phyloP scores from a whole-genome alignment of 768 basidiomycete species.

The Roridomyces roridus region DNA sequence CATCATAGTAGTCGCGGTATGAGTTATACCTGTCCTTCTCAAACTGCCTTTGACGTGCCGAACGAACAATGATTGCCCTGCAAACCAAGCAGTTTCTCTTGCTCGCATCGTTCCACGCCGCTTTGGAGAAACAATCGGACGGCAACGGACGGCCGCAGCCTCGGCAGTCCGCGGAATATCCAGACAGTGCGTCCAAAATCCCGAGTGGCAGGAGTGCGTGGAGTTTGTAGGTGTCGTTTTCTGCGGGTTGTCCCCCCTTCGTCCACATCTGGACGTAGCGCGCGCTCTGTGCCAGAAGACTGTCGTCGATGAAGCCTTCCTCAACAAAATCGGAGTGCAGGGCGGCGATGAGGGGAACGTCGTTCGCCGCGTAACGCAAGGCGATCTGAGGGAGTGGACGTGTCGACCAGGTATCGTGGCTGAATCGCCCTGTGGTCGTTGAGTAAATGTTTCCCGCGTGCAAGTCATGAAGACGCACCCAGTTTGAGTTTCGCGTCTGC shows the following conservation, averaged over 20 bases:
- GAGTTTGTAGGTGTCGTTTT: not conserved
- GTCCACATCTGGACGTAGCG: conserved; percentile 4
- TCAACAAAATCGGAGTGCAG: not conserved
- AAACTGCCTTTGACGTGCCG: no score
- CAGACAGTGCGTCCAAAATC: not conserved
- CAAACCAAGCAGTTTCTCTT: conserved; percentile 11
- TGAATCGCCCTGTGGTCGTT: no score
- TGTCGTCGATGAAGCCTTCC: not conserved
- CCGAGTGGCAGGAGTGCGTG: conserved; percentile 7
- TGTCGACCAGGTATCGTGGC: no score
- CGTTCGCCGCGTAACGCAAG: not conserved
- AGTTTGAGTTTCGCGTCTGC: no score
- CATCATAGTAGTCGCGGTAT: no score
- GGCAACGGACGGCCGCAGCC: conserved; percentile 5
- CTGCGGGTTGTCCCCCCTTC: not conserved
- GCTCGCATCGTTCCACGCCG: not conserved
- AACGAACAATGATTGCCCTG: no score
- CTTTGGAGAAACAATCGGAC: not conserved
- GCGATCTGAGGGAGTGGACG: not conserved
- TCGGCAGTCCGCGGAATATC: not conserved
- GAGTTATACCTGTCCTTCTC: no score
- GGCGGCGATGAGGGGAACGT: not conserved
- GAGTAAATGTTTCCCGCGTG: no score
- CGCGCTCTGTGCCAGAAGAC: not conserved
- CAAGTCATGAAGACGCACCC: no score